Percentiles rank a stretch among this genome's conserved stretches.
These are phyloP conservation scores for Rhodamnia rubescens DNA, from an alignment of 345 rosid genomes.

Conservation along the genomic window DNA sequence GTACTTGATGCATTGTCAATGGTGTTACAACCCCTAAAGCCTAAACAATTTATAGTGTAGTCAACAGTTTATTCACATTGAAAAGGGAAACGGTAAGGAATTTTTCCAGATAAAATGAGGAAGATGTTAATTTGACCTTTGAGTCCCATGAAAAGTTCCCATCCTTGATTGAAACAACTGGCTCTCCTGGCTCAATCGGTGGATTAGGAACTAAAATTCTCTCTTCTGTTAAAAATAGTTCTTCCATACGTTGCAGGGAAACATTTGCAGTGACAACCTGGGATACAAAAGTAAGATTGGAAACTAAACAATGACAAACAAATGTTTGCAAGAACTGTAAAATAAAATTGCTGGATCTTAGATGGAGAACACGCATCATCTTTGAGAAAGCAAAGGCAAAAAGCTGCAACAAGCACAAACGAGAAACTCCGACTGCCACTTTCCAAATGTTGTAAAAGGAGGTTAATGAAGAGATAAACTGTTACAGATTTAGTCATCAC, in stretches of 20 bases:
- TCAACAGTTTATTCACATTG: not conserved
- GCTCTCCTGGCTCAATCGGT: constrained; percentile 60
- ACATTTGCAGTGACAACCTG: constrained; percentile 91
- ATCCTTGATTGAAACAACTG: constrained; percentile 71
- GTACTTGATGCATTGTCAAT: not conserved
- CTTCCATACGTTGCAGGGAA: constrained; percentile 84
- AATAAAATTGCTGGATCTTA: not conserved
- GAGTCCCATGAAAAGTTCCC: constrained; percentile 90
- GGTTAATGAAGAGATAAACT: not conserved
- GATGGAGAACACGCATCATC: not conserved
- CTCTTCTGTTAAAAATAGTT: constrained; percentile 76
- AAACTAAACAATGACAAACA: not conserved
- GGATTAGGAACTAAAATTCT: constrained; percentile 66
- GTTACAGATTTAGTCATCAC: not conserved
- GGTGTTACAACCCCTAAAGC: not conserved
- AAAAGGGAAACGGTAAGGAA: not conserved
- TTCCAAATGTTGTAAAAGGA: not conserved
- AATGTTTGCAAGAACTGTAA: not conserved
- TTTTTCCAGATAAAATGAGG: not conserved
- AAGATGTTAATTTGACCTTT: constrained; percentile 30
- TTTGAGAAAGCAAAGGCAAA: not conserved
- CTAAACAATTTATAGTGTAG: not conserved
- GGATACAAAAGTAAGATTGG: constrained; percentile 4
- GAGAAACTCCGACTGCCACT: not conserved
- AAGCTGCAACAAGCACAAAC: not conserved